Percentiles rank a stretch among this genome's conserved stretches.
Evolutionary conservation across 2,329 filamentous ascomycete species (phyloP).

Genomic region (Zarea fungicola): DNA sequence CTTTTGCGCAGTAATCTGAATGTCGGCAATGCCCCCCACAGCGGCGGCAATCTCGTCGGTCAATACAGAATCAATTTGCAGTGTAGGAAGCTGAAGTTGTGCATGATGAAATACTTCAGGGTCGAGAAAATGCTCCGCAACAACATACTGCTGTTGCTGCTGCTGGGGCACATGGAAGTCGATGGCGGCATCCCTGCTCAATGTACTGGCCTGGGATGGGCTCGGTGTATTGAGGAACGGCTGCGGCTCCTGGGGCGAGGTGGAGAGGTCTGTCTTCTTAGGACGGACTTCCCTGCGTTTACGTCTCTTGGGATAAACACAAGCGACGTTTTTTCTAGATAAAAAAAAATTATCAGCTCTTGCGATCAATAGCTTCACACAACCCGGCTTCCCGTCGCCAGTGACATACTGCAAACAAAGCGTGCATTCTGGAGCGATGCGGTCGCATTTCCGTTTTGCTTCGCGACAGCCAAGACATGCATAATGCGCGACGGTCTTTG

Average conservation of each 20-base stretch:
- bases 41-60: neutral
- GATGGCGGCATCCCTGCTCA: neutral
- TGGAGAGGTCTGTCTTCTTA: neutral
- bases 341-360: too few species aligned
- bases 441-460: conserved; percentile 7
- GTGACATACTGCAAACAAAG: conserved; percentile 7
- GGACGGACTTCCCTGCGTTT: conserved; percentile 8
- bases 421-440: conserved; percentile 1
- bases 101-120: conserved; percentile 2
- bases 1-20: conserved; percentile 10
- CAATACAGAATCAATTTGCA: conserved; percentile 1
- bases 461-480: conserved; percentile 6
- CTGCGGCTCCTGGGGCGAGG: neutral
- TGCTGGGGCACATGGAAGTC: neutral
- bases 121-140: conserved; percentile 4
- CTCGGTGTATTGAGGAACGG: conserved; percentile 1
- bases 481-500: neutral
- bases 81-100: neutral
- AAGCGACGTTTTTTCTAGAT: neutral
- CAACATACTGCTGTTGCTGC: neutral
- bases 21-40: conserved; percentile 12
- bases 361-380: too few species aligned
- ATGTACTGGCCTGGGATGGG: conserved; percentile 3
- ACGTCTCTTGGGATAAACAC: conserved; percentile 1
- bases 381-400: too few species aligned